These are phyloP conservation scores for Cladorrhinum samala DNA, from an alignment of 495 filamentous ascomycete species.

Conservation along the genomic window DNA sequence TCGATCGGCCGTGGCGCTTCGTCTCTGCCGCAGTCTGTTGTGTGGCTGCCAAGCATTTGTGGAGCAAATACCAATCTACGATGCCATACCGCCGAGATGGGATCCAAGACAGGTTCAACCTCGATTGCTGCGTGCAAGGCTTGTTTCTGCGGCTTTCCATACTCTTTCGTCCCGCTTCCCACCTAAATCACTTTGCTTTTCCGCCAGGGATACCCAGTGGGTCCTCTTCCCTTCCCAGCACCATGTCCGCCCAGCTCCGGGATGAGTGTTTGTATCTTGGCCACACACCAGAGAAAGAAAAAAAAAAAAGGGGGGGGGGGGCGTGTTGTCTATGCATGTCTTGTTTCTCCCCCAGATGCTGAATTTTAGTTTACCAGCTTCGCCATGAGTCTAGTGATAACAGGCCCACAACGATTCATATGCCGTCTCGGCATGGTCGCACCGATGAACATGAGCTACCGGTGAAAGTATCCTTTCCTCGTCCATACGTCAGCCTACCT, in stretches of 20 bases:
- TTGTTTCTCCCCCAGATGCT: conserved; percentile 3
- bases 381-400: conserved; percentile 9
- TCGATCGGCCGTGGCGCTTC: conserved; percentile 23
- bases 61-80: conserved; percentile 24
- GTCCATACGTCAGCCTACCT: conserved; percentile 12
- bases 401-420: conserved; percentile 12
- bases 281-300: too few species aligned
- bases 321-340: conserved; percentile 12
- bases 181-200: conserved; percentile 1
- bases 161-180: conserved; percentile 1
- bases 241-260: conserved; percentile 7
- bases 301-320: too few species aligned
- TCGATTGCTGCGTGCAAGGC: conserved; percentile 21
- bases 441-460: conserved; percentile 5
- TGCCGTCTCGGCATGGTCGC: conserved; percentile 4
- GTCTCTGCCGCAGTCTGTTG: conserved; percentile 19
- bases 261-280: conserved; percentile 5
- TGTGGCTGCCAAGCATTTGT: conserved; percentile 24
- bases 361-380: conserved; percentile 6
- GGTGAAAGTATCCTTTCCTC: conserved; percentile 8
- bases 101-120: conserved; percentile 13
- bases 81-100: conserved; percentile 24
- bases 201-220: conserved; percentile 7
- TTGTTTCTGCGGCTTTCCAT: conserved; percentile 24
- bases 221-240: not conserved